A percentile compares a stretch with the other conserved stretches of the same genome.
phyloP scores from a whole-genome alignment of 306 rosid genomes.

The Pueraria montana region DNA sequence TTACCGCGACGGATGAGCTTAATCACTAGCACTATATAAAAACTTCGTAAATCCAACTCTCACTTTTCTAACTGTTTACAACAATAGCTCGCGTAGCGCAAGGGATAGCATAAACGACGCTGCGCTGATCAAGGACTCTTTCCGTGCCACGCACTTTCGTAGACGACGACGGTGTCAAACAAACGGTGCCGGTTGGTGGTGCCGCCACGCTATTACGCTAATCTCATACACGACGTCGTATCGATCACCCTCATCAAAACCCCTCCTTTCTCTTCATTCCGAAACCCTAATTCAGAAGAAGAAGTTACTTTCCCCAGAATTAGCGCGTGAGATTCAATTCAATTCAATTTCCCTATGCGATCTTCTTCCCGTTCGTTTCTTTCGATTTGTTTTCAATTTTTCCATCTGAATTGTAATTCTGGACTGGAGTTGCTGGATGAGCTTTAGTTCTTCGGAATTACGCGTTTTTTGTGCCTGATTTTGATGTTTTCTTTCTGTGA shows the following conservation, averaged over 20 bases:
- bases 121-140: background rate
- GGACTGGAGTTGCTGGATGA: conserved; percentile 10
- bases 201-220: conserved; percentile 46
- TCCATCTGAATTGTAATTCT: conserved; percentile 33
- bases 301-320: conserved; percentile 11
- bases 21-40: too few species aligned
- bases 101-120: conserved; percentile 47
- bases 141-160: conserved; percentile 20
- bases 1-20: too few species aligned
- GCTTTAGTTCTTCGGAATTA: background rate
- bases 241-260: conserved; percentile 23
- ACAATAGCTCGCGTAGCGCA: conserved; percentile 35
- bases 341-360: conserved; percentile 41
- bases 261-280: conserved; percentile 15
- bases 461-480: background rate
- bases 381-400: conserved; percentile 5
- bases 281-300: conserved; percentile 22
- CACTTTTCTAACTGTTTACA: background rate
- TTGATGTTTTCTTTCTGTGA: background rate
- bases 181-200: conserved; percentile 36
- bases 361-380: conserved; percentile 7
- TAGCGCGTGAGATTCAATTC: conserved; percentile 37
- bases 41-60: background rate
- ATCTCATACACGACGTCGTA: conserved; percentile 14
- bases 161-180: conserved; percentile 48